Conservation (phyloP, 2,329 filamentous ascomycete species). For the Penicillium sp. region DNA sequence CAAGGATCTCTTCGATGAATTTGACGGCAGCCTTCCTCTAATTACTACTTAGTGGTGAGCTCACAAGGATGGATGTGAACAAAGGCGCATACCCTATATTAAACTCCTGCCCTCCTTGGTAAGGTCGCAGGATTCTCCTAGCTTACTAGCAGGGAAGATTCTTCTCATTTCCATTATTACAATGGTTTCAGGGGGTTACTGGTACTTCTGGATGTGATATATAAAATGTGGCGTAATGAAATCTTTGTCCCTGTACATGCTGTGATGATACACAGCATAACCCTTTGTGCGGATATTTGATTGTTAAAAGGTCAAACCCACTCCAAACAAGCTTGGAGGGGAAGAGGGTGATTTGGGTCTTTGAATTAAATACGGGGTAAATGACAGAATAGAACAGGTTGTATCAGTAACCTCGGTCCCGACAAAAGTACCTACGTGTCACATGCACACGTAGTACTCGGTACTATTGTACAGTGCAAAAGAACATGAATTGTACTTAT, state of each 20-base stretch:
- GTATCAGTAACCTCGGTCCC: background rate
- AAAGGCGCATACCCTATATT: background rate
- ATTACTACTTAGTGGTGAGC: background rate
- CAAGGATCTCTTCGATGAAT: background rate
- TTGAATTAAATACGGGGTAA: background rate
- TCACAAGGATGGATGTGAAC: background rate
- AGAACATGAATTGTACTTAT: background rate
- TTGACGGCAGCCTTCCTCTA: background rate
- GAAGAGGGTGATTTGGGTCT: background rate
- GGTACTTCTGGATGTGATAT: background rate
- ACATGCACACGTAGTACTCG: background rate
- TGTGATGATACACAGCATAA: background rate
- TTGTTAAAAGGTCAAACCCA: background rate
- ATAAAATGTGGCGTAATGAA: background rate
- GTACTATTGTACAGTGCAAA: background rate
- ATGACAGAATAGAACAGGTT: background rate
- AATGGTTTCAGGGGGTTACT: background rate
- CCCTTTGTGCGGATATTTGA: background rate
- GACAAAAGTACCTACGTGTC: background rate
- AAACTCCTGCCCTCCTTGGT: background rate
- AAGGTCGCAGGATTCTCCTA: background rate
- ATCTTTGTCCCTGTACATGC: background rate
- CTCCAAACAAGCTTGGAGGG: background rate
- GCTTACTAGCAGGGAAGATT: background rate
- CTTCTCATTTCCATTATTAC: background rate